Percentiles rank a stretch among this genome's conserved stretches.
Conservation (phyloP, 164 flowering plant genomes). For the Saururus chinensis region DNA sequence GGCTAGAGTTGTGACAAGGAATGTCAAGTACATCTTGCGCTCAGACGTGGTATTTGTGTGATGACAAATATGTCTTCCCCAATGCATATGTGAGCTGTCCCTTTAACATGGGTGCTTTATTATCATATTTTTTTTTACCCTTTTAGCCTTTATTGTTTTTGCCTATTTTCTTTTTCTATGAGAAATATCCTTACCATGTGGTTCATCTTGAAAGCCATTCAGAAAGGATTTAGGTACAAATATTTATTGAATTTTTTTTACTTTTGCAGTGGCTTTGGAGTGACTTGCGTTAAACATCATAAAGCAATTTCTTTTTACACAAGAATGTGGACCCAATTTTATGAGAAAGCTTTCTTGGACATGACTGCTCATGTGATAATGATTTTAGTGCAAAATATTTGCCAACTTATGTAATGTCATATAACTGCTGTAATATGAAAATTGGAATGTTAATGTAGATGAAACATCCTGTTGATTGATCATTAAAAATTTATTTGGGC, state of each 20-base stretch:
- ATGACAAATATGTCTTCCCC: constrained; percentile 3
- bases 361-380: no score
- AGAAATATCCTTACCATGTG: background rate
- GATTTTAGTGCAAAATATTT: no score
- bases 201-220: background rate
- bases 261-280: background rate
- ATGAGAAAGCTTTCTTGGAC: no score
- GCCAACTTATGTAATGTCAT: no score
- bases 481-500: no score
- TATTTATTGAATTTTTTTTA: no score
- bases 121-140: background rate
- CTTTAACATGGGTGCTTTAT: background rate
- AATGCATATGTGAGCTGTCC: background rate
- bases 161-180: background rate
- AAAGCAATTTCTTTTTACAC: no score
- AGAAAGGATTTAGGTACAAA: background rate
- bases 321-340: no score
- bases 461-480: no score
- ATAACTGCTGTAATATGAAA: no score
- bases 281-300: background rate
- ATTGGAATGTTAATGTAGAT: no score
- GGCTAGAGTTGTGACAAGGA: constrained; percentile 70
- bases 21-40: constrained; percentile 79
- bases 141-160: background rate
- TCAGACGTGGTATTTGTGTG: constrained; percentile 85